Percentiles rank a stretch among this genome's conserved stretches.
These are phyloP conservation scores for Monosporascus cannonballus DNA, from an alignment of 2,329 filamentous ascomycete genomes.

Conservation along the genomic window DNA sequence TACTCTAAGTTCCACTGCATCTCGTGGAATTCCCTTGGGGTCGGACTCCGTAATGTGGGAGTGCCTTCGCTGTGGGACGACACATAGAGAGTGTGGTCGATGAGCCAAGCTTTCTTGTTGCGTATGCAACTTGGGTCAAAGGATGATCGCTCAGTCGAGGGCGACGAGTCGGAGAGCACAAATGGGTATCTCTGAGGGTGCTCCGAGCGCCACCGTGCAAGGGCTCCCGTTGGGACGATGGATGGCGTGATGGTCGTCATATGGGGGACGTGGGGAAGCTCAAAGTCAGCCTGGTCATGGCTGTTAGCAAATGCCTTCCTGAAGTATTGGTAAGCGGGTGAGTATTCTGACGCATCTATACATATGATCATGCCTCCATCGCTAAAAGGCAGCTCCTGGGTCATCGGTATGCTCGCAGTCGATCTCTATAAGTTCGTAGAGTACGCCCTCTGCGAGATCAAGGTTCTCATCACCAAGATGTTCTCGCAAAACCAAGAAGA, in stretches of 20 bases:
- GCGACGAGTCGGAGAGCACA: constrained; percentile 33
- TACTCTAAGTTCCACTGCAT: constrained; percentile 32
- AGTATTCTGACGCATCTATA: constrained; percentile 31
- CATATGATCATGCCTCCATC: constrained; percentile 39
- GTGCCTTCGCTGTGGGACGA: constrained; percentile 33
- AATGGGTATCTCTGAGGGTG: constrained; percentile 33
- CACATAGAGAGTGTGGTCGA: constrained; percentile 37
- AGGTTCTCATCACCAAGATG: constrained; percentile 40
- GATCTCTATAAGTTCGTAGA: constrained; percentile 41
- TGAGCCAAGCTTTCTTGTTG: constrained; percentile 34
- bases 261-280: constrained; percentile 41
- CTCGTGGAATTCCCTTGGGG: constrained; percentile 33
- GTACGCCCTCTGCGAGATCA: constrained; percentile 36
- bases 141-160: constrained; percentile 17
- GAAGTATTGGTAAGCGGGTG: neutral
- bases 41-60: constrained; percentile 29
- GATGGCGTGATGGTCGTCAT: constrained; percentile 37
- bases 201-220: constrained; percentile 30
- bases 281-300: constrained; percentile 30
- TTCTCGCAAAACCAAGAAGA: constrained; percentile 35
- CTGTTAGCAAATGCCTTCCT: constrained; percentile 1
- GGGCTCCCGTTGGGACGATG: constrained; percentile 32
- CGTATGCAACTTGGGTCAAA: constrained; percentile 29
- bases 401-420: constrained; percentile 39
- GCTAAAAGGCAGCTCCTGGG: constrained; percentile 38